Evolutionary conservation across 2,329 filamentous ascomycete species (phyloP), one percentile per base, ranked within the genome.

Genomic region (Aspergillus quadricinctus): DNA sequence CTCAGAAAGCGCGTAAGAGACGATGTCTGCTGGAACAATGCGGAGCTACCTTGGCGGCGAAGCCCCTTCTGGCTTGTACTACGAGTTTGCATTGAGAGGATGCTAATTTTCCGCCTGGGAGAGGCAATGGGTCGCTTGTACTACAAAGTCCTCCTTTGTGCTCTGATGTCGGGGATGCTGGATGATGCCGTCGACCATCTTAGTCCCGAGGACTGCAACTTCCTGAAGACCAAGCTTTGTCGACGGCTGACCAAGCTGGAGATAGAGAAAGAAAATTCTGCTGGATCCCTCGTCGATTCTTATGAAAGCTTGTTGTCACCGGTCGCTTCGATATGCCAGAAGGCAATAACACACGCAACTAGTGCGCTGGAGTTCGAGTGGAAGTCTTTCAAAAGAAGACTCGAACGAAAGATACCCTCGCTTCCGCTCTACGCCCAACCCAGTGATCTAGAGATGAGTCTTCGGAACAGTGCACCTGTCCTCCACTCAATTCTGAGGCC

Each of bases 21-120:
- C 50, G 85, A 88, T n/a, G 80, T 88, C 0, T 77, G 76, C 11
- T 79, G 83, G 66, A 65, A 71, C 0, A 65, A 78, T 0, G 74
- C 77, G 0, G 68, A 77, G 1, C 65, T 75, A 0, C 86, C 86
- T 0, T 90, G 87, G 86, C 77, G 87, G 19, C 75, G 88, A 40
- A 80, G 80, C 1, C 79, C 87, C 0, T 78, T 82, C 51, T 90
- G 85, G 81, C 78, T 90, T 0, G 72, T 85, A 0, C 67, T 89
- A 4, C 81, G 85, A 0, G 84, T 89, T 1, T 75, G 78, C 0
- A 62, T 83, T 1, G 79, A 85, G 50, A 77, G 85, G 0, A 75
- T 80, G 7, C 72, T 88, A 0, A 76, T 71, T 27, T 58, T 73
- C 1, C 23, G 64, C 0, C 61, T 80, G 1, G 78, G 78, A 1